Evolutionary conservation across 2,329 filamentous ascomycete genomes (phyloP).

Genomic region (Clarireedia paspali): DNA sequence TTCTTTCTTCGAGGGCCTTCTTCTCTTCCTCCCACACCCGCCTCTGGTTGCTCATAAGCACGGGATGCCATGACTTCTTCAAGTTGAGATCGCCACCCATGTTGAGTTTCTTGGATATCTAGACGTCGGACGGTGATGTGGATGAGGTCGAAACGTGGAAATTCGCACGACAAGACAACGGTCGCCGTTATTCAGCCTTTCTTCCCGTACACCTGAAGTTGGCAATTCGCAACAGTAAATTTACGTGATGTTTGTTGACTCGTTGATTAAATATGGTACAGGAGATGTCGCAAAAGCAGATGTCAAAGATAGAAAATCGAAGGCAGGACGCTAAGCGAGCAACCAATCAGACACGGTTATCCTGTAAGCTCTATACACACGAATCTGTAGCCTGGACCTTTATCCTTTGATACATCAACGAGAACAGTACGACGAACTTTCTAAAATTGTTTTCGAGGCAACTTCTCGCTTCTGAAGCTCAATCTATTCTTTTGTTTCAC

Average conservation of each 20-base stretch:
- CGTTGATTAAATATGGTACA: not conserved
- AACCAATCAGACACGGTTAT: constrained; percentile 3
- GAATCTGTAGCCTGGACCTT: constrained; percentile 11
- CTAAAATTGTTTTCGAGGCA: not conserved
- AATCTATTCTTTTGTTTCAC: not conserved
- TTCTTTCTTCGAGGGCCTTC: constrained; percentile 88
- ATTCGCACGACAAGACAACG: not conserved
- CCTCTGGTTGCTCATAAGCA: constrained; percentile 82
- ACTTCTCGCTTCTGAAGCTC: not conserved
- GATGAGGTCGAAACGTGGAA: not conserved
- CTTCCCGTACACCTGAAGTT: too few relatives aligned
- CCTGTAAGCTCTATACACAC: not conserved
- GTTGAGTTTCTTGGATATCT: constrained; percentile 33
- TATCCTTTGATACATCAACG: not conserved
- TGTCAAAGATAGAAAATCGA: not conserved
- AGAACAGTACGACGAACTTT: not conserved
- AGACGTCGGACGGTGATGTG: not conserved
- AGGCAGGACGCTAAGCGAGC: not conserved
- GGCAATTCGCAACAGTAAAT: too few relatives aligned
- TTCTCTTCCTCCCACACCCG: constrained; percentile 88
- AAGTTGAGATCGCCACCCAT: constrained; percentile 96
- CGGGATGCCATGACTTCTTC: constrained; percentile 93
- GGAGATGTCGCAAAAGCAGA: not conserved
- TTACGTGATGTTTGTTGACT: not conserved
- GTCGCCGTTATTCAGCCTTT: too few relatives aligned